These are phyloP conservation scores for Monarda citriodora DNA, from an alignment of 305 asterid genomes.

Conservation along the genomic window DNA sequence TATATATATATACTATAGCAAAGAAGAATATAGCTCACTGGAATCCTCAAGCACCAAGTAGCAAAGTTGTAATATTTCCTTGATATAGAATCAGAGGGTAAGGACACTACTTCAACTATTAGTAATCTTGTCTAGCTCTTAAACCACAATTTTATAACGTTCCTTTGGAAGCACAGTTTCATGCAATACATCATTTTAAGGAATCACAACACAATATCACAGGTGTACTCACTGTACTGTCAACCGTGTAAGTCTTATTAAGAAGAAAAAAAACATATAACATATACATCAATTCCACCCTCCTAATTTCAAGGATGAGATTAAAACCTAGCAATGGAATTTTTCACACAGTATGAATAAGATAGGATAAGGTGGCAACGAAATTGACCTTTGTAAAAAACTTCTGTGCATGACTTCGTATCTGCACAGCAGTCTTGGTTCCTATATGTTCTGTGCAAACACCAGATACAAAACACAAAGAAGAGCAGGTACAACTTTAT, in stretches of 20 bases:
- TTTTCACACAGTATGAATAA: slow-evolving; percentile 19
- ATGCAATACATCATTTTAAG: slow-evolving; percentile 1
- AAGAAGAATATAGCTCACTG: neutral
- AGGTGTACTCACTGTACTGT: neutral
- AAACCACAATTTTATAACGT: slow-evolving; percentile 3
- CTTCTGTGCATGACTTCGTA: slow-evolving; percentile 99
- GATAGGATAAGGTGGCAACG: slow-evolving; percentile 35
- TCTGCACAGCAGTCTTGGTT: slow-evolving; percentile 99
- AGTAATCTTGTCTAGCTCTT: neutral
- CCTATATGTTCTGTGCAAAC: slow-evolving; percentile 96
- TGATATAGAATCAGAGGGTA: neutral
- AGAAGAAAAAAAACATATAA: slow-evolving; percentile 5
- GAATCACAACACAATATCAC: slow-evolving; percentile 7
- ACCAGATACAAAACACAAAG: slow-evolving; percentile 42
- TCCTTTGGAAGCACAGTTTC: neutral
- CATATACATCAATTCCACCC: slow-evolving; percentile 14
- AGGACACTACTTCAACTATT: slow-evolving; percentile 4
- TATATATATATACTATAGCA: no score
- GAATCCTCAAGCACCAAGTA: slow-evolving; percentile 1
- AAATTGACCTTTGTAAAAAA: slow-evolving; percentile 91
- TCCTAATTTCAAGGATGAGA: slow-evolving; percentile 20
- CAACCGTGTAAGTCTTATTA: slow-evolving; percentile 2
- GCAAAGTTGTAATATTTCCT: neutral
- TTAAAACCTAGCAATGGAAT: slow-evolving; percentile 17
- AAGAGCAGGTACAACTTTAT: slow-evolving; percentile 43